A percentile compares a stretch with the other conserved stretches of the same genome.
Conservation (phyloP, 2,329 filamentous ascomycete species). For the Pleurostoma richardsiae region DNA sequence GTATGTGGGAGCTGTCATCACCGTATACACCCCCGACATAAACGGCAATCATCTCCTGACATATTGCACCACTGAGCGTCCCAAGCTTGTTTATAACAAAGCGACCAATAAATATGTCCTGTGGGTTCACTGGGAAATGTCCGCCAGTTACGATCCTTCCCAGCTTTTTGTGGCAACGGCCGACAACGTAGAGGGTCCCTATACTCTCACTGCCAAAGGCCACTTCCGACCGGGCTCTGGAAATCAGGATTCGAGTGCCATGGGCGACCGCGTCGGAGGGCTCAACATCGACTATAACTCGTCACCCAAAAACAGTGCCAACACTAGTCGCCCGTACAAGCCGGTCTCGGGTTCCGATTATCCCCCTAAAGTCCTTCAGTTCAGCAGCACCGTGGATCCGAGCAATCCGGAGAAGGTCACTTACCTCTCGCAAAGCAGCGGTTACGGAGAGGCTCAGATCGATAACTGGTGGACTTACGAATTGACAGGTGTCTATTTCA, state of each 20-base stretch:
- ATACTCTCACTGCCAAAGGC: slow-evolving; percentile 2
- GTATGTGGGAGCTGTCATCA: not conserved
- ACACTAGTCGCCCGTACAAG: slow-evolving; percentile 2
- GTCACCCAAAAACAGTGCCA: not conserved
- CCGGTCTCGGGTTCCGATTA: not conserved
- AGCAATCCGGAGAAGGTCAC: not conserved
- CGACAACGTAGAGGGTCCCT: slow-evolving; percentile 2
- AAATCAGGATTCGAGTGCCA: not conserved
- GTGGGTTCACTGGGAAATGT: not conserved
- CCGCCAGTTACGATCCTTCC: not conserved
- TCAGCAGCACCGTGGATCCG: not conserved
- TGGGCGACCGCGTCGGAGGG: slow-evolving; percentile 3
- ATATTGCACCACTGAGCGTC: slow-evolving; percentile 1
- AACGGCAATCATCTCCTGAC: slow-evolving; percentile 2
- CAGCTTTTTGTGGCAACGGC: slow-evolving; percentile 2
- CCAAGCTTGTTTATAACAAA: slow-evolving; percentile 1
- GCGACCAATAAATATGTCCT: slow-evolving; percentile 2
- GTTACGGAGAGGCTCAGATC: not conserved
- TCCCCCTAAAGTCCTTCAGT: slow-evolving; percentile 2
- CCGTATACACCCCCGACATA: slow-evolving; percentile 3
- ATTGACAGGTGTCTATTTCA: slow-evolving; percentile 2
- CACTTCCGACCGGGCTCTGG: slow-evolving; percentile 2
- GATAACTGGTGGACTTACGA: not conserved
- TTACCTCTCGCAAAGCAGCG: no score
- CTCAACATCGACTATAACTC: not conserved